Evolutionary conservation across 148 eudicot species (phyloP), one percentile per base, ranked within the genome.

Genomic region (Spergularia bocconei): DNA sequence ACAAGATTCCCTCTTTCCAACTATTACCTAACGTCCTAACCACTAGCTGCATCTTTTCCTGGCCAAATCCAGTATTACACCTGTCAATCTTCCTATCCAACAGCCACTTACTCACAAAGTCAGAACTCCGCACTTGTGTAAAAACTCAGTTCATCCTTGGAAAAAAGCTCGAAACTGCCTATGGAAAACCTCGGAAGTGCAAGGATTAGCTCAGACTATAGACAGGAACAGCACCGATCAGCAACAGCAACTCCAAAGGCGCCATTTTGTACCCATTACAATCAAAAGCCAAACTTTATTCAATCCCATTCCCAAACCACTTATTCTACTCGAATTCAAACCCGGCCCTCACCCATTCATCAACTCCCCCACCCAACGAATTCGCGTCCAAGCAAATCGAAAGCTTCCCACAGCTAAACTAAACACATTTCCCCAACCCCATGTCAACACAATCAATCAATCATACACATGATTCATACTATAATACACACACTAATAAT

Each of bases 21-120:
- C 67, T 63, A 29, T 63, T 33, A 63, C 67, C 67, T 63, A 63
- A 41, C 67, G 13, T 33, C 67, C 67, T 63, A 63, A 41, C 67
- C 67, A 63, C 67, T 63, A 63, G 9, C 19, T 13, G 19, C 13
- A 13, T 23, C 20, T 29, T 29, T 63, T 33, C 44, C 3, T 36
- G 4, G 48, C 7, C 7, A 38, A 36, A 25, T 33, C 48, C 48
- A 36, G 15, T 63, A 65, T 21, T 39, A 39, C 17, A 65, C 19
- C 7, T 3, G 44, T 3, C 25, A 19, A 2, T 38, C 68, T 39
- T 39, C 51, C 17, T 9, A 47, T 9, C 19, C 59, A 55, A 55
- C 59, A 66, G 25, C 52, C 52, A 67, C 54, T 10, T 66, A 41
- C 70, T 41, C 25, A 7, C 12, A 44, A 39, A 9, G 4, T 16